phyloP scores from a whole-genome alignment of 1,284 basidiomycete species.

The Trichosporon sp. region DNA sequence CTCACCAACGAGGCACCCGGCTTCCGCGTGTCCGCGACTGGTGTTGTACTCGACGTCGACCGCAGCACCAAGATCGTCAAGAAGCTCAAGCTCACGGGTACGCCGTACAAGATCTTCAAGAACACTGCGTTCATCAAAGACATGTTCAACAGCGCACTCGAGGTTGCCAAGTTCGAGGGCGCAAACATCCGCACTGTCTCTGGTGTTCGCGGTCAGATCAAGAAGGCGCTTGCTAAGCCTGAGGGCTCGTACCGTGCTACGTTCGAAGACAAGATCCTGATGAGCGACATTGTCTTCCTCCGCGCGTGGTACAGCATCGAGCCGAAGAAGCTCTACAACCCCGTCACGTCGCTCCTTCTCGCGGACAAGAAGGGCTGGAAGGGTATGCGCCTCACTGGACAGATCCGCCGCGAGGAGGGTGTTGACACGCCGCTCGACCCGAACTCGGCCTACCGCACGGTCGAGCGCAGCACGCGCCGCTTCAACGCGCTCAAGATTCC shows the following conservation, averaged over 20 bases:
- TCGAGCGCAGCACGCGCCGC: constrained; percentile 76
- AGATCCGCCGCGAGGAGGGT: constrained; percentile 80
- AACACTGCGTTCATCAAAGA: constrained; percentile 98
- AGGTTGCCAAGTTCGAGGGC: constrained; percentile 98
- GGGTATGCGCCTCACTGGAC: constrained; percentile 95
- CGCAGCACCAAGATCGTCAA: constrained; percentile 93
- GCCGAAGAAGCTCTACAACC: constrained; percentile 94
- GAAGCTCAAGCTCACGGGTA: constrained; percentile 95
- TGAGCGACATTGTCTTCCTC: constrained; percentile 94
- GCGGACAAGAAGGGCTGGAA: constrained; percentile 76
- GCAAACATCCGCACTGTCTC: constrained; percentile 94
- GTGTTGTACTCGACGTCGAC: constrained; percentile 92
- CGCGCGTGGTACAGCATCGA: constrained; percentile 96
- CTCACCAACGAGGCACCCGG: constrained; percentile 68
- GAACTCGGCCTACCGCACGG: constrained; percentile 82
- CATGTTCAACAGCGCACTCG: constrained; percentile 91
- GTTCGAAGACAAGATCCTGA: constrained; percentile 96
- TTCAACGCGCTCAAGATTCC: constrained; percentile 92
- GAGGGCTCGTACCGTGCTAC: constrained; percentile 95
- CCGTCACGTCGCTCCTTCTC: constrained; percentile 86
- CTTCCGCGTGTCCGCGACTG: constrained; percentile 91
- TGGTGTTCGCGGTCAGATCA: constrained; percentile 93
- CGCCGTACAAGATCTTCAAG: constrained; percentile 96
- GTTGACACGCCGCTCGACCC: constrained; percentile 78
- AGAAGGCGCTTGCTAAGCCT: constrained; percentile 90